A percentile compares a stretch with the other conserved stretches of the same genome.
Conservation (phyloP, 371 early-diverging fungal species). For the Zopfochytrium polystomum region DNA sequence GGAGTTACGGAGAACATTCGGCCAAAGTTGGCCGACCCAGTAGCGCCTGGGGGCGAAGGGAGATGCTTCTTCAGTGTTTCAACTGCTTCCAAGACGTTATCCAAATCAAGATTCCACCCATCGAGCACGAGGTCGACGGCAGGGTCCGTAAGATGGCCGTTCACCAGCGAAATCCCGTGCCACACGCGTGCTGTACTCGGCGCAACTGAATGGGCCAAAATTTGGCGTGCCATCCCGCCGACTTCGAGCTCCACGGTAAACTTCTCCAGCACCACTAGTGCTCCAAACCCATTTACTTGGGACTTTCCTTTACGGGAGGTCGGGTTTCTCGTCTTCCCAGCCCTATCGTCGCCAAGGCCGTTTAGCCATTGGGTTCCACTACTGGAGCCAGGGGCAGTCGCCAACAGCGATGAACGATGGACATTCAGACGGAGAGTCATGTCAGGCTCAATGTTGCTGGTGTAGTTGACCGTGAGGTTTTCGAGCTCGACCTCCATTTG, state of each 20-base stretch:
- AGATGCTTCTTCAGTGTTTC: no score
- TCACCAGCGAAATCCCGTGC: not conserved
- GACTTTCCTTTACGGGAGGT: not conserved
- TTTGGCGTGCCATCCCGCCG: not conserved
- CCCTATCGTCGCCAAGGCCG: no score
- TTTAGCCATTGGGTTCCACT: not conserved
- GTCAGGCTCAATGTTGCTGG: not conserved
- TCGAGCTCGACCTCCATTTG: not conserved
- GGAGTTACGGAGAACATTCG: not conserved
- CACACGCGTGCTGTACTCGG: not conserved
- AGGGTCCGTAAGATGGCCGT: not conserved
- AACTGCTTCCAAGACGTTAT: no score
- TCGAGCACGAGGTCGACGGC: not conserved
- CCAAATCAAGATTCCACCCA: not conserved
- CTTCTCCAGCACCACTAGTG: not conserved
- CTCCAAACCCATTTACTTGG: not conserved
- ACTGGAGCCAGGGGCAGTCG: not conserved
- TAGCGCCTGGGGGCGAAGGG: no score
- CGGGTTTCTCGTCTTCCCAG: not conserved
- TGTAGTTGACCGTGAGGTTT: not conserved
- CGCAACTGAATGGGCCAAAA: not conserved
- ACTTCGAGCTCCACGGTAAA: not conserved
- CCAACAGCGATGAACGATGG: not conserved
- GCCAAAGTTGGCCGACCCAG: not conserved
- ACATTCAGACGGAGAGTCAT: not conserved